Evolutionary conservation across 257 asterid genomes (phyloP).

Genomic region (Solanum gandarillasii): DNA sequence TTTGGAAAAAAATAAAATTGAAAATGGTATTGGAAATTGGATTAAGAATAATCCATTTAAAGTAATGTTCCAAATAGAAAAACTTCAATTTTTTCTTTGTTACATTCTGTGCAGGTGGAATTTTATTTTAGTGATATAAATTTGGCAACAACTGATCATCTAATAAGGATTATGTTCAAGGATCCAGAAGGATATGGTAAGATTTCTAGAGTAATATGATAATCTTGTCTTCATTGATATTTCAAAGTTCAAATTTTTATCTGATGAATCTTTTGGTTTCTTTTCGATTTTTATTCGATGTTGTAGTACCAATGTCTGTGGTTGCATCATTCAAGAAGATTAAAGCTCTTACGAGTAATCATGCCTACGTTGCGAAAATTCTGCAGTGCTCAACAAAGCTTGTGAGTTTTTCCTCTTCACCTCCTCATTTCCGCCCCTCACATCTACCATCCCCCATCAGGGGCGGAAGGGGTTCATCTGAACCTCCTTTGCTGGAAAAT

Average conservation of each 20-base stretch:
- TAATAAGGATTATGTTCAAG: conserved; percentile 55
- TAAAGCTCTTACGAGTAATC: conserved; percentile 41
- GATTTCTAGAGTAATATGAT: neutral
- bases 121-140: conserved; percentile 87
- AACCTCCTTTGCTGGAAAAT: neutral
- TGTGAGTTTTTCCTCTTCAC: conserved; percentile 21
- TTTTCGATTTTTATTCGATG: neutral
- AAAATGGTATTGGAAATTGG: neutral
- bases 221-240: neutral
- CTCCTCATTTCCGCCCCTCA: neutral
- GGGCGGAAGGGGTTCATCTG: neutral
- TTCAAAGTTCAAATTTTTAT: neutral
- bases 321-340: conserved; percentile 84
- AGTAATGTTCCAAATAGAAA: neutral
- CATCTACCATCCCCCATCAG: neutral
- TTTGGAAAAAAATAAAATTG: neutral
- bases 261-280: neutral
- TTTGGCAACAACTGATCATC: conserved; percentile 83
- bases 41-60: neutral
- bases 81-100: neutral
- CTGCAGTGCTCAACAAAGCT: conserved; percentile 56
- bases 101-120: conserved; percentile 48
- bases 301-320: conserved; percentile 63
- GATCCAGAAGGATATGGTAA: conserved; percentile 90
- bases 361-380: conserved; percentile 53